Evolutionary conservation across 2,329 filamentous ascomycete species (phyloP).

Genomic region (Simplicillium aogashimaense): DNA sequence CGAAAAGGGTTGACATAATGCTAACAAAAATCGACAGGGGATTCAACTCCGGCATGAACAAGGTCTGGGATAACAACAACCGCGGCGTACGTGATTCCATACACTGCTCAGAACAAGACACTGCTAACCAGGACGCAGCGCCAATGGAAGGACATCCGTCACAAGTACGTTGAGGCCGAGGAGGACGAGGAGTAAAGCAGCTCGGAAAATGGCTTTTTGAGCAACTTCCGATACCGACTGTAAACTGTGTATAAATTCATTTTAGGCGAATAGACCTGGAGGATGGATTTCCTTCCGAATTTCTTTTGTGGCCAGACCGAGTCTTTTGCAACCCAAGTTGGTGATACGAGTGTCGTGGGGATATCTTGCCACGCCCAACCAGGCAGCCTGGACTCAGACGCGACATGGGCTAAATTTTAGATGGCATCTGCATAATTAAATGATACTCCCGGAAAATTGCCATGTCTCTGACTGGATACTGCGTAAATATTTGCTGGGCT

Average conservation of each 20-base stretch:
- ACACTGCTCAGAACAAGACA: background rate
- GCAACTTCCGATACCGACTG: slow-evolving; percentile 5
- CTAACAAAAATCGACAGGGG: slow-evolving; percentile 44
- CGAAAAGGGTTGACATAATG: slow-evolving; percentile 9
- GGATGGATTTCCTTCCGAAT: background rate
- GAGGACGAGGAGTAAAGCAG: slow-evolving; percentile 51
- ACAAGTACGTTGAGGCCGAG: slow-evolving; percentile 66
- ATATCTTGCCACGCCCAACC: too few species aligned
- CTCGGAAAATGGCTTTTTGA: slow-evolving; percentile 9
- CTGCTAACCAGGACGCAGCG: slow-evolving; percentile 47
- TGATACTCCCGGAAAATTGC: too few species aligned
- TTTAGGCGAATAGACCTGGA: slow-evolving; percentile 5
- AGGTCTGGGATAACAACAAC: slow-evolving; percentile 86
- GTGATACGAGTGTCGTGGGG: too few species aligned
- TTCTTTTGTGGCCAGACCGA: too few species aligned
- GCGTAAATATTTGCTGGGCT: too few species aligned
- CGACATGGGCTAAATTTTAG: too few species aligned
- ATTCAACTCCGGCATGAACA: slow-evolving; percentile 75
- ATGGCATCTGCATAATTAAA: too few species aligned
- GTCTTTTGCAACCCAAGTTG: too few species aligned
- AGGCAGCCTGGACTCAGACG: too few species aligned
- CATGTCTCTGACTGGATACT: too few species aligned
- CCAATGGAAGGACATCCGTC: slow-evolving; percentile 99
- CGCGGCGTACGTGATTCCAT: slow-evolving; percentile 60
- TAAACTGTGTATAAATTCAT: slow-evolving; percentile 10